A percentile compares a stretch with the other conserved stretches of the same genome.
phyloP scores from a whole-genome alignment of 139 green algal species.

The Tetraselmis striata region DNA sequence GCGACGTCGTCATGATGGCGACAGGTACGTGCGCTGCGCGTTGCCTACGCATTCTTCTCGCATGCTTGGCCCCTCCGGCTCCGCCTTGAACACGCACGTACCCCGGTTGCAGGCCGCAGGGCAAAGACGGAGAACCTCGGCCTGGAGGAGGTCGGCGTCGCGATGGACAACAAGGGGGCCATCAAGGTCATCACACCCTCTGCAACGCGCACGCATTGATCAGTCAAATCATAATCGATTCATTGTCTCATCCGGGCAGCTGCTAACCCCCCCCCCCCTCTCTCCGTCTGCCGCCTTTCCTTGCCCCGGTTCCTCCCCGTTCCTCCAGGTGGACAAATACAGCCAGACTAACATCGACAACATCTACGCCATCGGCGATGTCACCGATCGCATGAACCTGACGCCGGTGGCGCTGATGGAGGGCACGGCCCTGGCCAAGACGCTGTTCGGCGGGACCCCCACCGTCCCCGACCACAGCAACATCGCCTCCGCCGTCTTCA shows the following conservation, averaged over 20 bases:
- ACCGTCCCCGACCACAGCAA: constrained; percentile 78
- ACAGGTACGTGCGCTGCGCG: neutral
- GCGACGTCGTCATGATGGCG: constrained; percentile 51
- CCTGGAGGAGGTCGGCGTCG: constrained; percentile 55
- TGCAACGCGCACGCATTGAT: too few species aligned
- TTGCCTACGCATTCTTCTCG: neutral
- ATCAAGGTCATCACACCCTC: too few species aligned
- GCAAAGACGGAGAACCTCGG: constrained; percentile 69
- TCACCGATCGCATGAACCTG: constrained; percentile 88
- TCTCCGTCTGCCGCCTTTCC: too few species aligned
- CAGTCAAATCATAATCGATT: too few species aligned
- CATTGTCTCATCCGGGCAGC: too few species aligned
- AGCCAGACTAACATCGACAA: constrained; percentile 65
- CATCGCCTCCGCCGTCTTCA: constrained; percentile 70
- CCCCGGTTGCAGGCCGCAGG: constrained; percentile 47
- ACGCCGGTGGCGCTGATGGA: constrained; percentile 97
- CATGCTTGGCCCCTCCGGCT: neutral
- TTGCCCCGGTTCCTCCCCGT: too few species aligned
- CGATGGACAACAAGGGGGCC: constrained; percentile 39
- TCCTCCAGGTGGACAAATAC: constrained; percentile 75
- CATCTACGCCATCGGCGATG: constrained; percentile 93
- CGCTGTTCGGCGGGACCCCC: constrained; percentile 63
- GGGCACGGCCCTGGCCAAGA: constrained; percentile 89
- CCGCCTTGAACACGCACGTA: neutral
- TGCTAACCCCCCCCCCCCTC: too few species aligned